Base-by-base conservation (phyloP, 2,329 filamentous ascomycete genomes). In the Byssothecium circinans region DNA sequence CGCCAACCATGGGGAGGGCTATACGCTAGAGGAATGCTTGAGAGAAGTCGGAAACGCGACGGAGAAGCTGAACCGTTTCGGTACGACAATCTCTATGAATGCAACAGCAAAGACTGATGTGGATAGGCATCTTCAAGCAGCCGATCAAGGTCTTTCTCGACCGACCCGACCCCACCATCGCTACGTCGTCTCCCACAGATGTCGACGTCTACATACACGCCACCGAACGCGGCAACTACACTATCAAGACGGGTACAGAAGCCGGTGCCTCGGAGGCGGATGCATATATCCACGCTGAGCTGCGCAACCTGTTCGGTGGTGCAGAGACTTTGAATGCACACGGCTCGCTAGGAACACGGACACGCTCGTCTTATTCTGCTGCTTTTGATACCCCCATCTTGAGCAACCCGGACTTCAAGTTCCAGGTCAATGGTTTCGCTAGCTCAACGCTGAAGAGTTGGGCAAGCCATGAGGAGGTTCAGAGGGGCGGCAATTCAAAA, bases 161-260 rank as follows among this genome's bases (percentile, higher is more conserved):
- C 66, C 84, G 86, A 42, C 85, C 90, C 10, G 80, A 84, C 50
- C 81, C 82, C 39, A 81, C 84, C 36, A 83, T 89, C 52, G 80
- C 88, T 0, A 82, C 84, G 6, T 83, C 85, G 8, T 84, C 84
- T 2, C 83, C 86, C 2, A 90, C 85, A 45, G 90, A 95, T 67
- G 74, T 97, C 58, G 87, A 92, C 56, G 81, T 96, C 43, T 88
- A 86, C 61, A 80, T 96, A 47, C 84, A 83, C 43, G 87, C 88
- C 18, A 80, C 81, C 51, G 92, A 99, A 73, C 85, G 89, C 57
- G 87, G 89, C 25, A 85, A 88, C 32, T 83, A 97, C 64, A 84
- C 91, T 49, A 81, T 97, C 63, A 95, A 95, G 76, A 96, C 91
- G 0, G 94, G 94, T 50, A 97, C 94, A 8, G 92, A 97, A 67